Conservation (phyloP, 495 filamentous ascomycete species). For the Talaromyces trachyspermus region DNA sequence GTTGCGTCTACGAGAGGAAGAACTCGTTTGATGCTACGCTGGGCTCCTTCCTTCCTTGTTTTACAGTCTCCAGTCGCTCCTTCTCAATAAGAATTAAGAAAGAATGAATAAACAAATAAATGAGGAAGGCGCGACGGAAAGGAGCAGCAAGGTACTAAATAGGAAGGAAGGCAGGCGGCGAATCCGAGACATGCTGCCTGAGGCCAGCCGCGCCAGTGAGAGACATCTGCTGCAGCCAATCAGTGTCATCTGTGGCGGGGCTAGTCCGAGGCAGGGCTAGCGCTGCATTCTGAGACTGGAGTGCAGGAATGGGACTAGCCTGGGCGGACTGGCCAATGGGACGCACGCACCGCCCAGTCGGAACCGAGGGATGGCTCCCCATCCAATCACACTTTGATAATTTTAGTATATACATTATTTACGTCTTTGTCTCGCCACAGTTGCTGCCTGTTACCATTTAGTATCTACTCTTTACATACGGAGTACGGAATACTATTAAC, state of each 20-base stretch:
- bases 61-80: neutral
- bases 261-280: neutral
- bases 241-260: no score
- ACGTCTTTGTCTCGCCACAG: no score
- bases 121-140: constrained; percentile 9
- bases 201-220: neutral
- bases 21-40: no score
- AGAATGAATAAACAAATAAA: constrained; percentile 22
- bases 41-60: no score
- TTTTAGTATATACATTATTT: no score
- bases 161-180: constrained; percentile 10
- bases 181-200: no score
- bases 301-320: neutral
- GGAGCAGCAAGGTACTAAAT: constrained; percentile 3
- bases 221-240: neutral
- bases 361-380: neutral
- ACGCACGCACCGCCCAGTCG: neutral
- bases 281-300: neutral
- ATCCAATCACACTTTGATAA: neutral
- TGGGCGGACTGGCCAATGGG: neutral
- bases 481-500: no score
- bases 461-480: no score
- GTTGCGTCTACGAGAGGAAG: no score
- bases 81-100: neutral
- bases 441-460: no score